A percentile compares a stretch with the other conserved stretches of the same genome.
Evolutionary conservation across 2,329 filamentous ascomycete genomes (phyloP).

Genomic region (Trichoderma sp.): DNA sequence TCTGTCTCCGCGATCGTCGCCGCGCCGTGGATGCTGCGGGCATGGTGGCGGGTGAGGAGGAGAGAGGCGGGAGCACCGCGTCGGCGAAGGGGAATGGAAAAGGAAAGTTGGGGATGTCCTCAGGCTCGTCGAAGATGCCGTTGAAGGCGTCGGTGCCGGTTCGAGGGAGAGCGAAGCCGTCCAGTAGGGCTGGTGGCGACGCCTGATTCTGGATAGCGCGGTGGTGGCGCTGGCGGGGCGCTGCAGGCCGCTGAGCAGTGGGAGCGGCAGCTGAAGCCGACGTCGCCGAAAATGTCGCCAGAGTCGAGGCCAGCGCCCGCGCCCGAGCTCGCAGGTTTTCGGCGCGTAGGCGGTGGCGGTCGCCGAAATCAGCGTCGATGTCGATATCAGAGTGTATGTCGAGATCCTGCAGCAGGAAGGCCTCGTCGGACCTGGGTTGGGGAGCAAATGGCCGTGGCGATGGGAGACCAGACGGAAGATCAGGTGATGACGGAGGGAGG

Average conservation of each 20-base stretch:
- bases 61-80: constrained; percentile 32
- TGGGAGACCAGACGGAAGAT: neutral
- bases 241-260: neutral
- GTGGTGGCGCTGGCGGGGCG: neutral
- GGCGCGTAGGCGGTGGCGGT: neutral
- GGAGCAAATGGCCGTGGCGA: neutral
- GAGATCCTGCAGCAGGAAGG: neutral
- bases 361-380: neutral
- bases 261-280: neutral
- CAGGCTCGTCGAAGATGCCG: constrained; percentile 34
- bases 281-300: neutral
- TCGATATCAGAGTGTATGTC: neutral
- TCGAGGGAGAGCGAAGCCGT: neutral
- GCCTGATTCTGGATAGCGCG: neutral
- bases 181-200: neutral
- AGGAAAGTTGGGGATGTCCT: constrained; percentile 26
- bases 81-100: constrained; percentile 28
- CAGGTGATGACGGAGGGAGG: neutral
- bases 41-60: constrained; percentile 35
- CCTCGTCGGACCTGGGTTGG: neutral
- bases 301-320: neutral
- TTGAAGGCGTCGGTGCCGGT: constrained; percentile 28
- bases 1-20: constrained; percentile 6
- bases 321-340: neutral
- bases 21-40: constrained; percentile 26